Evolutionary conservation across 805 yeast genomes (phyloP).

Genomic region (Candida qinlingensis): DNA sequence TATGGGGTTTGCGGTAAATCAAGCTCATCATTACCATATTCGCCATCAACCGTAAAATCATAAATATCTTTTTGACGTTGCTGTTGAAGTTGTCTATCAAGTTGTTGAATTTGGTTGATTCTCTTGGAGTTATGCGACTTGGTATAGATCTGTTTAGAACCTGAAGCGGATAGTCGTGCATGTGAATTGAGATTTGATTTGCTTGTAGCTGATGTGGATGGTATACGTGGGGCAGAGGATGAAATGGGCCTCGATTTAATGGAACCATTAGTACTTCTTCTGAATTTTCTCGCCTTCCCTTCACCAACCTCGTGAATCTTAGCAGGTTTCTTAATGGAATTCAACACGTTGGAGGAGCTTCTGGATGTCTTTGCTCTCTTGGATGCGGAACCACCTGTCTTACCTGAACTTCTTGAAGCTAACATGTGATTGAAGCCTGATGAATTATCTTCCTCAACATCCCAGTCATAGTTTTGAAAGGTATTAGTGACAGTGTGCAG

Average conservation of each 20-base stretch:
- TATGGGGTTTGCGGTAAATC: no score
- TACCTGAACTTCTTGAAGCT: slow-evolving; percentile 1
- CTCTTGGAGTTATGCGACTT: background rate
- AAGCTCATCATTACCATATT: background rate
- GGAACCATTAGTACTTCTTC: slow-evolving; percentile 2
- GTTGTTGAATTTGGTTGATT: background rate
- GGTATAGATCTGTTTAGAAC: background rate
- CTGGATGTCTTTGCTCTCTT: background rate
- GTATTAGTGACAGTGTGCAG: background rate
- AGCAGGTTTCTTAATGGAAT: no score
- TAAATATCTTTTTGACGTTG: background rate
- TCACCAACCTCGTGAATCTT: background rate
- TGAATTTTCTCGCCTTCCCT: slow-evolving; percentile 2
- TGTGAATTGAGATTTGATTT: no score
- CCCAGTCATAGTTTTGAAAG: background rate
- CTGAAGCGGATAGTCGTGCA: no score
- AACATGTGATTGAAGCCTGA: slow-evolving; percentile 12
- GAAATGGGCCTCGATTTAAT: background rate
- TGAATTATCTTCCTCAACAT: slow-evolving; percentile 8
- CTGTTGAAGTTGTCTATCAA: no score
- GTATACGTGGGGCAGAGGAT: background rate
- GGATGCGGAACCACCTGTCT: background rate
- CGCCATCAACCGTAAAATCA: slow-evolving; percentile 1
- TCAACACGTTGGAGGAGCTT: no score
- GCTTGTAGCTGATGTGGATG: background rate